phyloP scores from a whole-genome alignment of 192 early-diverging fungal genomes.

The Radiomyces spectabilis region DNA sequence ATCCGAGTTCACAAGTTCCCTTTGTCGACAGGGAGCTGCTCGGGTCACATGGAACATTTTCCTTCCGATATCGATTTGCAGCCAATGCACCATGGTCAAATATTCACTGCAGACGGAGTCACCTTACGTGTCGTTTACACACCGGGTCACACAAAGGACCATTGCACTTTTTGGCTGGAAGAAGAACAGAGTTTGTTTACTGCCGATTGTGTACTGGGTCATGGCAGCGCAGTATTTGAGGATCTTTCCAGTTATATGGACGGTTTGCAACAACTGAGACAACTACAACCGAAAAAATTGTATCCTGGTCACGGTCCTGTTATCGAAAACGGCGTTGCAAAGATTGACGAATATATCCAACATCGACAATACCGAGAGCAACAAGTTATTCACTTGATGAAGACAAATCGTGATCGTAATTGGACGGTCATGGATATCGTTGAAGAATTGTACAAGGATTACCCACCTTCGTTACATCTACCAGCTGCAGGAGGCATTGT shows the following conservation, averaged over 20 bases:
- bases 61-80: conserved; percentile 15
- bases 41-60: conserved; percentile 16
- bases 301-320: conserved; percentile 72
- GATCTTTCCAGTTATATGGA: conserved; percentile 62
- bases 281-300: conserved; percentile 29
- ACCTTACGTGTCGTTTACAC: conserved; percentile 60
- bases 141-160: conserved; percentile 79
- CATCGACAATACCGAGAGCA: conserved; percentile 72
- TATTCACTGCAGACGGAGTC: conserved; percentile 53
- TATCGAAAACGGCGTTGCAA: conserved; percentile 52
- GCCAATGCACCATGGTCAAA: conserved; percentile 43
- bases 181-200: conserved; percentile 66
- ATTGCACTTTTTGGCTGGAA: conserved; percentile 61
- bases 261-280: conserved; percentile 49
- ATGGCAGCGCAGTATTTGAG: conserved; percentile 76
- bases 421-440: conserved; percentile 46
- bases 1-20: conserved; percentile 15
- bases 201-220: conserved; percentile 79
- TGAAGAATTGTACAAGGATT: conserved; percentile 41
- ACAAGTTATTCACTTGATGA: conserved; percentile 55
- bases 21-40: conserved; percentile 15
- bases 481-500: conserved; percentile 44
- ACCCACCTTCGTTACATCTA: conserved; percentile 39
- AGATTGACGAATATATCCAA: conserved; percentile 67
- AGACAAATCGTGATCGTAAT: not conserved